Percentiles rank a stretch among this genome's conserved stretches.
phyloP scores from a whole-genome alignment of 177 flowering plant species.

The Vitis hybrid region DNA sequence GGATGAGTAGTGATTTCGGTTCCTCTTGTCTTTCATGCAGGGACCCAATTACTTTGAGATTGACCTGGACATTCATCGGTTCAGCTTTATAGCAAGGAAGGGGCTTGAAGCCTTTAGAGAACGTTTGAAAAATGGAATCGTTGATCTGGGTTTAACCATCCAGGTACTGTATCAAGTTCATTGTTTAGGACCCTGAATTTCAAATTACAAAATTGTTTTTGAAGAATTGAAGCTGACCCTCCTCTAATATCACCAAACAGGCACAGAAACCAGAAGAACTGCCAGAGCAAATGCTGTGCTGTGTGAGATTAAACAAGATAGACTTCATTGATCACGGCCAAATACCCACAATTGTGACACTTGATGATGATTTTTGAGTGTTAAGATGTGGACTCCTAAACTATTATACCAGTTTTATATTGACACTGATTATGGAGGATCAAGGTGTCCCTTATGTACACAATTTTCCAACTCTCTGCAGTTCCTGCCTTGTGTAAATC shows the following conservation, averaged over 20 bases:
- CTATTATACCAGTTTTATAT: neutral
- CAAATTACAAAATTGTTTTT: too few relatives aligned
- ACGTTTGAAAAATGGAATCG: constrained; percentile 60
- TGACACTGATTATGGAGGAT: neutral
- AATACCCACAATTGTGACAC: constrained; percentile 32
- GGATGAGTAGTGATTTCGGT: neutral
- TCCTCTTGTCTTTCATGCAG: constrained; percentile 30
- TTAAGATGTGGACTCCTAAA: neutral
- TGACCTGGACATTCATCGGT: constrained; percentile 87
- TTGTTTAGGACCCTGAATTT: neutral
- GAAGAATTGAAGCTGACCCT: too few relatives aligned
- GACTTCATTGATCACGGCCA: constrained; percentile 45
- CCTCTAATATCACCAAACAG: constrained; percentile 11
- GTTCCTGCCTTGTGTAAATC: neutral
- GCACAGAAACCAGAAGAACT: constrained; percentile 53
- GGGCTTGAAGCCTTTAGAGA: constrained; percentile 86
- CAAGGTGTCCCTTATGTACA: neutral
- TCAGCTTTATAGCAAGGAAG: constrained; percentile 86
- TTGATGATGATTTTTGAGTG: constrained; percentile 10
- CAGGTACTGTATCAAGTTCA: constrained; percentile 42
- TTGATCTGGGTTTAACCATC: constrained; percentile 85
- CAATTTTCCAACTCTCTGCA: neutral
- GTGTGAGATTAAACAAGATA: constrained; percentile 42
- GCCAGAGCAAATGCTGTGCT: constrained; percentile 49
- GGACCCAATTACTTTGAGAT: constrained; percentile 88